phyloP scores from a whole-genome alignment of 2,329 filamentous ascomycete species.

The Corinectria fuckeliana region DNA sequence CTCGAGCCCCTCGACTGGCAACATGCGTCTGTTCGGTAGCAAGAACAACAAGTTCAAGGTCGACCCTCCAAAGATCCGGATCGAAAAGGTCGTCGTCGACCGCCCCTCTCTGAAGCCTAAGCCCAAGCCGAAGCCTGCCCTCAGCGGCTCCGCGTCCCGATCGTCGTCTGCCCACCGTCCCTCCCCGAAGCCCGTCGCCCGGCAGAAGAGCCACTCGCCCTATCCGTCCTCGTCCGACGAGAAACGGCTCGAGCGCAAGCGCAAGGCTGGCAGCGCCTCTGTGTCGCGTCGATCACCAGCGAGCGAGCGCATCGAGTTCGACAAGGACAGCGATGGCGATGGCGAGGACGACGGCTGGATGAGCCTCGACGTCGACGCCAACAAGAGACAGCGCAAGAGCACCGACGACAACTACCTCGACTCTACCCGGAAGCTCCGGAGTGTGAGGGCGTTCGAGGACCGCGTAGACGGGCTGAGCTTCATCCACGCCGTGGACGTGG shows the following conservation, averaged over 20 bases:
- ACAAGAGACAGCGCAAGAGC: conserved; percentile 56
- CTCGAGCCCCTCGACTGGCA: conserved; percentile 19
- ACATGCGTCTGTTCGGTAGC: conserved; percentile 50
- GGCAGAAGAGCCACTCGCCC: conserved; percentile 51
- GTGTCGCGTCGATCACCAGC: conserved; percentile 51
- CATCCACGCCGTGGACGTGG: conserved; percentile 66
- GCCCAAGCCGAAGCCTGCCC: conserved; percentile 43
- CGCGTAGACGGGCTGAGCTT: conserved; percentile 52
- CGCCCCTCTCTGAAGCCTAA: conserved; percentile 45
- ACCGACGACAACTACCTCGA: conserved; percentile 52
- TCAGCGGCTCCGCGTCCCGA: conserved; percentile 41
- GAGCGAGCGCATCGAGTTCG: conserved; percentile 57
- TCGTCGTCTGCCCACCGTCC: conserved; percentile 46
- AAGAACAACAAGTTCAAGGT: conserved; percentile 59
- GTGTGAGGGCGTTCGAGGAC: conserved; percentile 54
- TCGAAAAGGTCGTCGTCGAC: conserved; percentile 59
- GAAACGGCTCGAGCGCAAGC: conserved; percentile 52
- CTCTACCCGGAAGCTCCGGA: conserved; percentile 54
- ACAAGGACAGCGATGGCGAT: conserved; percentile 58
- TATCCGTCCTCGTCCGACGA: conserved; percentile 51
- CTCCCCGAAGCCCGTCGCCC: conserved; percentile 49
- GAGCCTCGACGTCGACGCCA: conserved; percentile 53
- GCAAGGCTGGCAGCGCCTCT: conserved; percentile 51
- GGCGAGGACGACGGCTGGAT: conserved; percentile 61
- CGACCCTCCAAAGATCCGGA: conserved; percentile 57